Evolutionary conservation across 306 rosid species (phyloP).

Genomic region (Corylus heterophylla): DNA sequence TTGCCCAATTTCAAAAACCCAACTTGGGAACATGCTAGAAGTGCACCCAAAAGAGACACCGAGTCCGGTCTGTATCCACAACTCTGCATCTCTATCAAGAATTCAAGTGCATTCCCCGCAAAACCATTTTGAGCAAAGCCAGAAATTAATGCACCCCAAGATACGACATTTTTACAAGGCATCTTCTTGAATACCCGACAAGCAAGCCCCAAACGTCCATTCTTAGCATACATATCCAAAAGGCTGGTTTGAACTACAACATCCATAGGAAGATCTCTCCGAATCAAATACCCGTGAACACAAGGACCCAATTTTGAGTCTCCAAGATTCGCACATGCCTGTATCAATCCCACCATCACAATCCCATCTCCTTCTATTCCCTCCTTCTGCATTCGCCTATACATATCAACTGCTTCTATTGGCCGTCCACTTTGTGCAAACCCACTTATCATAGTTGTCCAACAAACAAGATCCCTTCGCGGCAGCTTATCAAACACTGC

Average conservation of each 20-base stretch:
- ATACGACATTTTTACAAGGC: constrained; percentile 37
- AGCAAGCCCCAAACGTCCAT: constrained; percentile 35
- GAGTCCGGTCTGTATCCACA: constrained; percentile 36
- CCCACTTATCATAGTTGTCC: constrained; percentile 49
- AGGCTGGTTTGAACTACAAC: constrained; percentile 48
- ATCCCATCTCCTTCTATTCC: constrained; percentile 40
- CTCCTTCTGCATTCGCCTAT: constrained; percentile 36
- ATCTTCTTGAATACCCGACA: constrained; percentile 32
- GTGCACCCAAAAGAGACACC: constrained; percentile 39
- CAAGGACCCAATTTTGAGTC: constrained; percentile 34
- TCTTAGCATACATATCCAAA: constrained; percentile 45
- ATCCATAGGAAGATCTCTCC: constrained; percentile 36
- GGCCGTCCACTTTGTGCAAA: constrained; percentile 39
- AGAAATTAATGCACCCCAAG: constrained; percentile 51
- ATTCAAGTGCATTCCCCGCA: constrained; percentile 33
- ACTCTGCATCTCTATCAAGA: constrained; percentile 40
- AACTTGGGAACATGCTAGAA: constrained; percentile 43
- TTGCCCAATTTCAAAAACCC: constrained; percentile 45
- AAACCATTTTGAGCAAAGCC: constrained; percentile 52
- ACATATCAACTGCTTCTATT: constrained; percentile 42
- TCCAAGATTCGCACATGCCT: constrained; percentile 45
- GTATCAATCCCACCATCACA: constrained; percentile 46
- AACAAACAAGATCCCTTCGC: constrained; percentile 49
- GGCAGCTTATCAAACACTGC: constrained; percentile 34
- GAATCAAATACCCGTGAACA: constrained; percentile 38